A percentile compares a stretch with the other conserved stretches of the same genome.
Conservation (phyloP, 768 basidiomycete genomes). For the Lentinula aciculospora region DNA sequence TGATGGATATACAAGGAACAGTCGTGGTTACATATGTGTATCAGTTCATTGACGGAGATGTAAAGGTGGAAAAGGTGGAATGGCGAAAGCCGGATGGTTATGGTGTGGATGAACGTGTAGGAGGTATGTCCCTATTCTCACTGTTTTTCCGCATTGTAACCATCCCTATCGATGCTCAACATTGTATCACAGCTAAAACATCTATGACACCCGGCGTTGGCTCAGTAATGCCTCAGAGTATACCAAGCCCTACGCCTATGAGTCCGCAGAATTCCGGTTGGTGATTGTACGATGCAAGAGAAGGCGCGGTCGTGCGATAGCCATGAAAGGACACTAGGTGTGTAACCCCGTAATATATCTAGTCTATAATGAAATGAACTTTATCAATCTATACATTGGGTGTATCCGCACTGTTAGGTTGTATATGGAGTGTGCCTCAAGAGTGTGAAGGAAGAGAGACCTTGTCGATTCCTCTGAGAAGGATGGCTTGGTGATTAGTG, state of each 20-base stretch:
- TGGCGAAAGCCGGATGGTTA: constrained; percentile 55
- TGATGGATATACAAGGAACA: constrained; percentile 97
- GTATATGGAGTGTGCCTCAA: neutral
- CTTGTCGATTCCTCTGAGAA: neutral
- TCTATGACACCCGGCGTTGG: constrained; percentile 18
- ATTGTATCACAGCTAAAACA: neutral
- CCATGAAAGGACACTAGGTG: neutral
- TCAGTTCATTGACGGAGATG: constrained; percentile 90
- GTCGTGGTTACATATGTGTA: constrained; percentile 98
- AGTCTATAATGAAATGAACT: neutral
- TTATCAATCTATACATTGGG: neutral
- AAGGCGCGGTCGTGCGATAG: neutral
- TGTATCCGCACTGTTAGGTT: neutral
- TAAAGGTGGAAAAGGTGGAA: constrained; percentile 89
- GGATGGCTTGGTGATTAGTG: neutral
- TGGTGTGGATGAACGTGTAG: constrained; percentile 20
- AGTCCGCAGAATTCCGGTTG: constrained; percentile 7
- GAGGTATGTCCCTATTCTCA: neutral
- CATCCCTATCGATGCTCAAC: neutral
- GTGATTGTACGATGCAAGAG: neutral
- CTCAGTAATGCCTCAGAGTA: constrained; percentile 44
- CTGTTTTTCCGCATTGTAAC: neutral
- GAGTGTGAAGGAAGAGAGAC: neutral
- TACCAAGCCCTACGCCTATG: constrained; percentile 30
- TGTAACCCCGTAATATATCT: neutral